A percentile compares a stretch with the other conserved stretches of the same genome.
These are phyloP conservation scores for Ustilago lituana DNA, from an alignment of 1,284 basidiomycete genomes.

Conservation along the genomic window DNA sequence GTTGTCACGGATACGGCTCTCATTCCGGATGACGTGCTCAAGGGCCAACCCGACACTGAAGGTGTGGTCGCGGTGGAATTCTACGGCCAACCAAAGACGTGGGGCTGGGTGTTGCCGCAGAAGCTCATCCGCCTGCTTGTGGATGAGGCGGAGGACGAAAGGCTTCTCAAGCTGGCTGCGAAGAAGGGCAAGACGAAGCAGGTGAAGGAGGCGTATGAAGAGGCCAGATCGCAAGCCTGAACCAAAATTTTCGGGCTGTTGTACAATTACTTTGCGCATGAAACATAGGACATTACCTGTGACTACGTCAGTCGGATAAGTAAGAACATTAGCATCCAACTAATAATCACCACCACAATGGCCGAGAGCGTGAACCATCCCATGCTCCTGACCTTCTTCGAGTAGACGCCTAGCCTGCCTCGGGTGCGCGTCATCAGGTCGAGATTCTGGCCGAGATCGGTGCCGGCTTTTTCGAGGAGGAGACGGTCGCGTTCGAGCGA, in stretches of 20 bases:
- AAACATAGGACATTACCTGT: too few species aligned
- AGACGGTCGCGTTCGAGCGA: slow-evolving; percentile 64
- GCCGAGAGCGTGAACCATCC: slow-evolving; percentile 64
- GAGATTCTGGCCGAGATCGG: slow-evolving; percentile 55
- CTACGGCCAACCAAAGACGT: slow-evolving; percentile 23
- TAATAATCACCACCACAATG: slow-evolving; percentile 57
- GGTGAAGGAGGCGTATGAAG: slow-evolving; percentile 30
- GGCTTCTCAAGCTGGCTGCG: slow-evolving; percentile 20
- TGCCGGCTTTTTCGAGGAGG: slow-evolving; percentile 59
- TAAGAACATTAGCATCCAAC: slow-evolving; percentile 65
- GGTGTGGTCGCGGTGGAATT: slow-evolving; percentile 21
- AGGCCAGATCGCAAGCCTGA: slow-evolving; percentile 10
- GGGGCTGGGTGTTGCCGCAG: slow-evolving; percentile 14
- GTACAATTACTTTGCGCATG: too few species aligned
- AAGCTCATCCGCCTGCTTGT: slow-evolving; percentile 13
- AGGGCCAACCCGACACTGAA: background rate
- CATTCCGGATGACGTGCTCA: slow-evolving; percentile 1
- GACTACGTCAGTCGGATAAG: slow-evolving; percentile 61
- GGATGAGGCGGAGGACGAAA: slow-evolving; percentile 17
- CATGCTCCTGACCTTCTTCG: slow-evolving; percentile 61
- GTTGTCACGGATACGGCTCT: slow-evolving; percentile 11
- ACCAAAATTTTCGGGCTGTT: too few species aligned
- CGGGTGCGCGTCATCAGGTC: slow-evolving; percentile 65
- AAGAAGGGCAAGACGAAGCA: slow-evolving; percentile 18
- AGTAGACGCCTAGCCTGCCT: slow-evolving; percentile 61